Percentiles rank a stretch among this genome's conserved stretches.
These are phyloP conservation scores for Aspergillus ellipticus DNA, from an alignment of 495 filamentous ascomycete species.

Conservation along the genomic window DNA sequence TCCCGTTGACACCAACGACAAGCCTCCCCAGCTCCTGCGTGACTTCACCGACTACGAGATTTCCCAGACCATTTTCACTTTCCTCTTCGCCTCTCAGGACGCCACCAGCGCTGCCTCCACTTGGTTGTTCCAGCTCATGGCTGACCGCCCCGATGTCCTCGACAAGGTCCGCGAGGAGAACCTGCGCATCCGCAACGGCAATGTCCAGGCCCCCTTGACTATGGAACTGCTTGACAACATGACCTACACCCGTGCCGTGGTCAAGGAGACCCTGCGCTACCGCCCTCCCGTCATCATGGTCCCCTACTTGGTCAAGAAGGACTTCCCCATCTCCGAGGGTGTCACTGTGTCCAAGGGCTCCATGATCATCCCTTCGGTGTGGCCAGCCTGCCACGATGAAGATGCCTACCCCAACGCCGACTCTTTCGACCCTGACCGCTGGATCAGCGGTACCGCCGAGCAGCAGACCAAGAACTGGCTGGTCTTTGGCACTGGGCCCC, in stretches of 20 bases:
- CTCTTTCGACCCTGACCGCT: slow-evolving; percentile 81
- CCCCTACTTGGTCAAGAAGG: slow-evolving; percentile 91
- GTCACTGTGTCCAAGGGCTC: slow-evolving; percentile 91
- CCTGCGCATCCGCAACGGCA: slow-evolving; percentile 69
- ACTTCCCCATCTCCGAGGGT: slow-evolving; percentile 83
- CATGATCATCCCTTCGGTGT: slow-evolving; percentile 91
- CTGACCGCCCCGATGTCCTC: slow-evolving; percentile 86
- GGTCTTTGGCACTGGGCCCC: slow-evolving; percentile 92
- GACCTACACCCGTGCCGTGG: slow-evolving; percentile 86
- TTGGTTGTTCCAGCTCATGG: slow-evolving; percentile 93
- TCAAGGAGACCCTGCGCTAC: slow-evolving; percentile 92
- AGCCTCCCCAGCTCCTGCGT: slow-evolving; percentile 77
- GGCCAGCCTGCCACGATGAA: slow-evolving; percentile 86
- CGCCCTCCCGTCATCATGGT: slow-evolving; percentile 98
- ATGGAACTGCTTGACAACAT: slow-evolving; percentile 85
- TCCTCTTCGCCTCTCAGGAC: slow-evolving; percentile 97
- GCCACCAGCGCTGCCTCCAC: slow-evolving; percentile 89
- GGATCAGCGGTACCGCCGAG: slow-evolving; percentile 87
- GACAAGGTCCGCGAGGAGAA: slow-evolving; percentile 94
- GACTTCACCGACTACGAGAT: slow-evolving; percentile 92
- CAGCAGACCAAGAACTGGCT: slow-evolving; percentile 94
- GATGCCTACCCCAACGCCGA: slow-evolving; percentile 91
- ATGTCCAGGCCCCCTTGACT: slow-evolving; percentile 63
- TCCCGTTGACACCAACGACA: slow-evolving; percentile 63
- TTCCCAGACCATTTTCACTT: slow-evolving; percentile 91